Base-by-base conservation (phyloP, 176 grass and related monocot genomes). In the Carex kokanica region DNA sequence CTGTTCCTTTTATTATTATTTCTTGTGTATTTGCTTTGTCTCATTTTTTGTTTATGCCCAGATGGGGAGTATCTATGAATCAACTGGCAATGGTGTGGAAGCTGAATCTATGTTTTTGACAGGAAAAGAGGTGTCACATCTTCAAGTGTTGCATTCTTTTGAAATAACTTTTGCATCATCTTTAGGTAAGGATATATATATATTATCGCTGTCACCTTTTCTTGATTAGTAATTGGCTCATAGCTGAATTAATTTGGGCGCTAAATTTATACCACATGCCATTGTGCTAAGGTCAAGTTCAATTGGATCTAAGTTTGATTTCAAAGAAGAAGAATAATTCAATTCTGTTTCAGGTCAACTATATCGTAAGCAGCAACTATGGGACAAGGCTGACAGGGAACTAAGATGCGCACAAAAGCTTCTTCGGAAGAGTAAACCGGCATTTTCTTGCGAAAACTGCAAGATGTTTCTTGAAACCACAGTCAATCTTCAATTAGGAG, bases 371-470 rank as follows among this genome's bases (percentile, higher is more conserved):
- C 85, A 70, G 54, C 87, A 93, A 34, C 56, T 84, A 69, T 93
- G 85, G 90, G 87, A 91, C 75, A 78, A 85, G 5, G 92, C 92
- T 31, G 75, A 91, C 47, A 38, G 23, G 49, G 92, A 98, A 75
- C 80, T 93, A 66, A 86, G 88, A 74, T n/a, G 32, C 87, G 92
- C 92, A 41, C 84, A 74, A 64, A 84, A 87, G 54, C 85, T 88
- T 87, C 78, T 98, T 80, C 15, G 6, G 13, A 38, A 93, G 51
- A 83, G 86, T 86, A 64, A 32, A 63, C 60, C 41, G 64, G 75
- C 54, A 53, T 71, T 94, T 83, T 94, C 92, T 68, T 98, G 95
- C 71, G n/a, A n/a, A n/a, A n/a, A n/a, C n/a, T n/a, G n/a, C n/a
- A n/a, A n/a, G n/a, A n/a, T n/a, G n/a, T n/a, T n/a, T n/a, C n/a